Evolutionary conservation across 495 filamentous ascomycete genomes (phyloP).

Genomic region (Pyrenula massariospora): DNA sequence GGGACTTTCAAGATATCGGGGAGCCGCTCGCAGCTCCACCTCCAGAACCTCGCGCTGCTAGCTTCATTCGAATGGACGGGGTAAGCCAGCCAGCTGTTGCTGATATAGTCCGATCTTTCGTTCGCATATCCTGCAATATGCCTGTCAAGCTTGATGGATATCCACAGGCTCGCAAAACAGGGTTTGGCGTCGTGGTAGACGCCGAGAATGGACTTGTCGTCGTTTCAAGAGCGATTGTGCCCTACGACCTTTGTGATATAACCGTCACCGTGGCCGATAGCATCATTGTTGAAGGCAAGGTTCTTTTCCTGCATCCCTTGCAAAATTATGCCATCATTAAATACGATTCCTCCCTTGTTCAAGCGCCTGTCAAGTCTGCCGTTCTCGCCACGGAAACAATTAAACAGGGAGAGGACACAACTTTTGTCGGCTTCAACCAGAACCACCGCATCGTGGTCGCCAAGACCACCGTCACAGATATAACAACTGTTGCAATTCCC

Average conservation of each 20-base stretch:
- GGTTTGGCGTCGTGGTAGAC: slow-evolving; percentile 90
- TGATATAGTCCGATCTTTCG: slow-evolving; percentile 88
- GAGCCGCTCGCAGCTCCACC: slow-evolving; percentile 64
- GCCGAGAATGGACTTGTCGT: slow-evolving; percentile 91
- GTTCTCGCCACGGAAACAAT: slow-evolving; percentile 69
- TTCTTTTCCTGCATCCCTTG: slow-evolving; percentile 94
- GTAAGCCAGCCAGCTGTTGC: slow-evolving; percentile 82
- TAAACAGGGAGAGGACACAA: slow-evolving; percentile 80
- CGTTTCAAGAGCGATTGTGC: slow-evolving; percentile 84
- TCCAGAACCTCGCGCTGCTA: slow-evolving; percentile 62
- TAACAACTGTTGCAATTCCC: slow-evolving; percentile 93
- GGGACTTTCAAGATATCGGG: slow-evolving; percentile 84
- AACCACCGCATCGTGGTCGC: slow-evolving; percentile 88
- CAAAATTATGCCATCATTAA: slow-evolving; percentile 95
- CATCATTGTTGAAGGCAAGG: slow-evolving; percentile 83
- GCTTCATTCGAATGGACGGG: slow-evolving; percentile 84
- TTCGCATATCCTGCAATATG: slow-evolving; percentile 82
- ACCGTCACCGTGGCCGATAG: slow-evolving; percentile 91
- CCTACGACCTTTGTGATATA: slow-evolving; percentile 94
- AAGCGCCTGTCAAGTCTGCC: slow-evolving; percentile 85
- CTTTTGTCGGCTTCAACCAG: slow-evolving; percentile 95
- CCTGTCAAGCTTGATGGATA: slow-evolving; percentile 95
- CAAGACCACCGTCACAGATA: slow-evolving; percentile 91
- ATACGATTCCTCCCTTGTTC: slow-evolving; percentile 85
- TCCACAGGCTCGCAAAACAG: slow-evolving; percentile 81